Evolutionary conservation across 1,139 yeast species (phyloP), one percentile per base, ranked within the genome.

Genomic region (Candida sanyaensis): DNA sequence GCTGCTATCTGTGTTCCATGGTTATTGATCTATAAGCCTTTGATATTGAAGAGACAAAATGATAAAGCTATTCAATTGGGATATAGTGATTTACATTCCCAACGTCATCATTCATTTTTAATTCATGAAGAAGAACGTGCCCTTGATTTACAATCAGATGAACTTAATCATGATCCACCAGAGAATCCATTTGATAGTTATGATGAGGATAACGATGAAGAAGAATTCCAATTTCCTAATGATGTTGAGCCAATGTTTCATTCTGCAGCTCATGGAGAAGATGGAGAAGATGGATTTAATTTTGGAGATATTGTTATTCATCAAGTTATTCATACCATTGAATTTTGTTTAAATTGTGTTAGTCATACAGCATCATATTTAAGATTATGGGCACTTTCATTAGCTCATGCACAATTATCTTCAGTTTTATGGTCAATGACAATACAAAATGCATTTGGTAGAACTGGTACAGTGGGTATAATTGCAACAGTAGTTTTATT

Each of bases 361-460:
- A 90, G 97, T 13, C 99, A 95, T 65, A 95, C 99, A 0, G 99
- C 99, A 0, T 93, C 99, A 0, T 95, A 95, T 62, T 80, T 93
- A 57, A 86, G 99, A 64, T 74, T 93, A 49, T 93, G 99, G 99
- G 99, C 99, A 1, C 77, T 95, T 52, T 92, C 98, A 1, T 80
- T 95, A 51, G 99, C 99, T 0, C 99, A 95, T 65, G 95, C 96
- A 12, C 99, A 95, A 72, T 78, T 95, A 56, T 91, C 97, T 1
- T 77, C 92, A 12, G 99, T 95, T 38, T 74, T 95, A 57, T 95
- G 99, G 99, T 77, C 88, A 41, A 93, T 93, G 99, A 93, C 99
- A 1, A 81, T 93, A 46, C 81, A 81, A 55, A 84, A 87, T 59
- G 88, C 97, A 0, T 92, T 95, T 72, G 71, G 79, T 39, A 57